phyloP scores from a whole-genome alignment of 306 rosid genomes.

The Malus asiatica region DNA sequence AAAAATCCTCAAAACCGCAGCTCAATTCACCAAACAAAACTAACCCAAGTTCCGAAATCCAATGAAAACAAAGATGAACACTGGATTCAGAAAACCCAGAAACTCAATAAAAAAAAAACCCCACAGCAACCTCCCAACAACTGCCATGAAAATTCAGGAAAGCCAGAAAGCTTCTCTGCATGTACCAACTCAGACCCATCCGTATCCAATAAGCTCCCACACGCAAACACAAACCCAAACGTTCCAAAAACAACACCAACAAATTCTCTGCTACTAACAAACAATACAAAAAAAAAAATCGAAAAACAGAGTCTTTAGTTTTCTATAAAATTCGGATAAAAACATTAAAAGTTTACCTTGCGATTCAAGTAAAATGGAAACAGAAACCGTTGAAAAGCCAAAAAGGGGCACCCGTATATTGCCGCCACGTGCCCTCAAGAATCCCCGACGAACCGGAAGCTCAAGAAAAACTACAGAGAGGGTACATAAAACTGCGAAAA shows the following conservation, averaged over 20 bases:
- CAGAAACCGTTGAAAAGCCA: conserved; percentile 5
- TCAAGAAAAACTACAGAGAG: conserved; percentile 1
- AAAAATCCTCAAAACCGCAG: not conserved
- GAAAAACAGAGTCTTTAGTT: not conserved
- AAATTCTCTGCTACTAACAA: conserved; percentile 15
- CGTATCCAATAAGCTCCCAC: conserved; percentile 20
- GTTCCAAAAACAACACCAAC: conserved; percentile 14
- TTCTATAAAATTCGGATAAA: conserved; percentile 9
- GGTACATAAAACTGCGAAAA: conserved; percentile 8
- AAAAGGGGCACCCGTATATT: conserved; percentile 7
- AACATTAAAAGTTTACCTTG: conserved; percentile 15
- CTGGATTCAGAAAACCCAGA: conserved; percentile 18
- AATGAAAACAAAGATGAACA: conserved; percentile 1
- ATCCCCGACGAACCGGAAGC: conserved; percentile 20
- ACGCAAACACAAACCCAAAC: conserved; percentile 19
- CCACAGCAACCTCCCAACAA: conserved; percentile 14
- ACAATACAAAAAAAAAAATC: not conserved
- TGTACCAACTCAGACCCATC: conserved; percentile 26
- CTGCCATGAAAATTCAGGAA: conserved; percentile 7
- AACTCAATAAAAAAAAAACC: conserved; percentile 13
- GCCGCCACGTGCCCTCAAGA: conserved; percentile 28
- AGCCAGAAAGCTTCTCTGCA: conserved; percentile 13
- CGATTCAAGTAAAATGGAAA: conserved; percentile 12
- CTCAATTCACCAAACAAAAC: conserved; percentile 15
- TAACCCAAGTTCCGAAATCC: conserved; percentile 17